Evolutionary conservation across 257 asterid genomes (phyloP), one percentile per base, ranked within the genome.

Genomic region (Leptodermis oblonga): DNA sequence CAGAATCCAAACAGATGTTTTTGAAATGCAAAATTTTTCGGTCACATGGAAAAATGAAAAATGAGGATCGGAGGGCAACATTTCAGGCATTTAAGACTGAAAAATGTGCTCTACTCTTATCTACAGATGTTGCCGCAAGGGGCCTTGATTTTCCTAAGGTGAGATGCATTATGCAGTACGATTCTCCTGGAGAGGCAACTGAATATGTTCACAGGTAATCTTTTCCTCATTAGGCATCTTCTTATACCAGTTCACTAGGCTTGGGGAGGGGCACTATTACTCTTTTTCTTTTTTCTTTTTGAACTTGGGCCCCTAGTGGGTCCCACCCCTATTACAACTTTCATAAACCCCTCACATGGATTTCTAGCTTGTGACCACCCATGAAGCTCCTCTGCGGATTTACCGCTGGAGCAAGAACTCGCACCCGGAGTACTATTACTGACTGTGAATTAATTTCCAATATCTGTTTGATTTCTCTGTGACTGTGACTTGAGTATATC

Each of bases 171-270:
- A 83, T 94, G 70, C 99, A 94, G 77, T 94, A 94, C 80, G 99
- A 94, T 82, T 87, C 99, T 76, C 99, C 99, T 31, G 96, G 99
- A 71, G 99, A 94, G 83, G 96, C 96, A 69, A 87, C 97, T 41
- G 99, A 94, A 75, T 94, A 91, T 89, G 97, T 94, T 69, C 99
- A 94, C 86, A 87, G 99, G 99, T 94, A 78, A 69, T 78, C 33
- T 34, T 72, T 70, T 43, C 78, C 31, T 8, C 42, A 55, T 31
- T 56, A 14, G 36, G 39, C 58, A 20, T 49, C 56, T 39, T 41
- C 26, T 53, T 53, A 18, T 65, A 41, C 8, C n/a, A 28, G n/a
- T 30, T 30, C 26, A 49, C 28, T 45, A 34, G n/a, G 20, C 5
- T 56, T 25, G 33, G 45, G 46, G 14, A 18, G 4, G 26, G 17